Evolutionary conservation across 192 early-diverging fungal genomes (phyloP), one percentile per base, ranked within the genome.

Genomic region (Backusella westeae): DNA sequence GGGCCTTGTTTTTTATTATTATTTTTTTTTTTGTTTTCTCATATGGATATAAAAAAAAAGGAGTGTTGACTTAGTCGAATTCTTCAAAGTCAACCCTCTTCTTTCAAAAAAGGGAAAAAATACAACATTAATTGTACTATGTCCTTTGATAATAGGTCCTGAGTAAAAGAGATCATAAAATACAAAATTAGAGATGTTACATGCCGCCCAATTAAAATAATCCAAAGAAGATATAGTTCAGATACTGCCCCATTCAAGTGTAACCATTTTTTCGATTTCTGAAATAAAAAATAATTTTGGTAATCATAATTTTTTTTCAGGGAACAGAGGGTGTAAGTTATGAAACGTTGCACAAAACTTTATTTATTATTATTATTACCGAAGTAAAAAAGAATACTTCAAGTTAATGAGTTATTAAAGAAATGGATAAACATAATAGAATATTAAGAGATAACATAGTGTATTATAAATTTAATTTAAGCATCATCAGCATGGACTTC

Each of bases 381-480:
- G 56, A 26, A 63, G 56, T 26, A 29, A 29, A 59, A 59, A 59
- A 39, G 38, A 23, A 21, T 29, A 63, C 56, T 63, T 29, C 56
- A 63, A 29, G 56, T 63, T 63, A 63, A 23, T 26, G 56, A 63
- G 56, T 63, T 63, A 63, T 63, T 63, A 63, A 63, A 63, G 23
- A 63, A 29, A 29, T 63, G 26, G 56, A 63, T 63, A 63, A 63
- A 63, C 12, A 63, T 63, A 56, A 56, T 56, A 29, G 14, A 29
- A 29, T 63, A 63, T 63, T 63, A 63, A 63, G 21, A 21, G 56
- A 63, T 63, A 63, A 4, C 56, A 63, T 63, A 63, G 7, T 63
- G 12, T 63, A 63, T 63, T 63, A 21, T 59, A 63, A 63, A 63
- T 63, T 29, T 63, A 29, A 63, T 63, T 63, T 63, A 63, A 63